These are phyloP conservation scores for Solanum tacnaense DNA, from an alignment of 257 asterid genomes.

Conservation along the genomic window DNA sequence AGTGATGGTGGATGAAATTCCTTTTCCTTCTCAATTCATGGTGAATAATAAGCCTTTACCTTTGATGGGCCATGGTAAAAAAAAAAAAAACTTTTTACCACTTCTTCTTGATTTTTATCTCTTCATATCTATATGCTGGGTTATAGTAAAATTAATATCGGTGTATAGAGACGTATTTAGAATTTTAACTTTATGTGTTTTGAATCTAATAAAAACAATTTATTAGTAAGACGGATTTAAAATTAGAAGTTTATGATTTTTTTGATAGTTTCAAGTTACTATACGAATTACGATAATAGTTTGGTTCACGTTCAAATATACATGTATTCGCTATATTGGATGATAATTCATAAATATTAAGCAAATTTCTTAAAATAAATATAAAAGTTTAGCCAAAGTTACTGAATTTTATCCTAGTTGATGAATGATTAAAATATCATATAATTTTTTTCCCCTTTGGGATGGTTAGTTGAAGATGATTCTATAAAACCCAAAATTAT, in stretches of 20 bases:
- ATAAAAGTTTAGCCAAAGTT: not conserved
- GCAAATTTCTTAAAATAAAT: not conserved
- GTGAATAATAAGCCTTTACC: slow-evolving; percentile 22
- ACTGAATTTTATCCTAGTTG: not conserved
- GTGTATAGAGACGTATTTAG: not conserved
- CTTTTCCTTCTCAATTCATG: slow-evolving; percentile 36
- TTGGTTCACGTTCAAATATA: not conserved
- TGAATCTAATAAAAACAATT: not conserved
- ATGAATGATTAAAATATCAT: not conserved
- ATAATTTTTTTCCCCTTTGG: not conserved
- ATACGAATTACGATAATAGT: not conserved
- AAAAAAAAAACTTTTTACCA: not conserved
- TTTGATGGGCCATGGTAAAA: slow-evolving; percentile 48
- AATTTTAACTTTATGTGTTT: not conserved
- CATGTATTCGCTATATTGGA: no score
- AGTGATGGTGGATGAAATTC: slow-evolving; percentile 49
- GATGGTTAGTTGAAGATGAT: not conserved
- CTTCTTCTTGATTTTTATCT: not conserved
- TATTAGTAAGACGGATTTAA: not conserved
- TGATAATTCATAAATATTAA: not conserved
- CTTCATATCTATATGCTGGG: slow-evolving; percentile 25
- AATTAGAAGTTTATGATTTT: not conserved
- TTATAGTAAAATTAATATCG: not conserved
- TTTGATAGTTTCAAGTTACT: not conserved
- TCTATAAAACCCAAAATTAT: not conserved